Base-by-base conservation (phyloP, 371 early-diverging fungal species). In the Saksenaea vasiformis region DNA sequence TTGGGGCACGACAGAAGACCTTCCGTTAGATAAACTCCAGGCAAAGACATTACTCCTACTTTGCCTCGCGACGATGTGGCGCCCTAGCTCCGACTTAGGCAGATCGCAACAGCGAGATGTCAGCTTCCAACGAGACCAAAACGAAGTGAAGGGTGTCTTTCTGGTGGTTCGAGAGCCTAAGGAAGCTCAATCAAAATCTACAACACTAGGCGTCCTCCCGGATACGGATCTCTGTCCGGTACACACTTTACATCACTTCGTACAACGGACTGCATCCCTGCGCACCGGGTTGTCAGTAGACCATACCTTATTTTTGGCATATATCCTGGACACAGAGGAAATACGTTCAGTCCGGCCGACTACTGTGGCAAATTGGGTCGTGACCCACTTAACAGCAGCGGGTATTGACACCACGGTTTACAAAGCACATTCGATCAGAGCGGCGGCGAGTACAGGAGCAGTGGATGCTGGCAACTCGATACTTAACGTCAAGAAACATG, bases 371-470 rank as follows among this genome's bases (percentile, higher is more conserved):
- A 14, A 8, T 14, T 31, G 37, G 36, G 37, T 34, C 3, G 56
- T 4, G 35, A 17, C 35, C 13, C 41, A 41, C 17, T 10, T 41
- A 17, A 14, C 14, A 14, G 14, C 8, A n/a, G 41, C 41, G 5
- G 41, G 41, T 11, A 14, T 41, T 5, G 14, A 8, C 14, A 41
- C 41, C 8, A 41, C 7, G 35, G 7, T 31, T 31, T 61, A 35
- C 26, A 34, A 8, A 38, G 31, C 55, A 37, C 62, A 62, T 27
- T 58, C 53, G 3, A 41, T 64, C 1, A 9, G 27, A 2, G 19
- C 58, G 13, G 38, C 58, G 3, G 37, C 55, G 10, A 56, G 36
- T 15, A 59, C 60, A 22, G 54, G 55, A 19, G 65, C 65, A 1
- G 65, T 65, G 3, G 3, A 41, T 17, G 14, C 38, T 34, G 56